A percentile compares a stretch with the other conserved stretches of the same genome.
phyloP scores from a whole-genome alignment of 1,284 basidiomycete species.

The Malassezia restricta region DNA sequence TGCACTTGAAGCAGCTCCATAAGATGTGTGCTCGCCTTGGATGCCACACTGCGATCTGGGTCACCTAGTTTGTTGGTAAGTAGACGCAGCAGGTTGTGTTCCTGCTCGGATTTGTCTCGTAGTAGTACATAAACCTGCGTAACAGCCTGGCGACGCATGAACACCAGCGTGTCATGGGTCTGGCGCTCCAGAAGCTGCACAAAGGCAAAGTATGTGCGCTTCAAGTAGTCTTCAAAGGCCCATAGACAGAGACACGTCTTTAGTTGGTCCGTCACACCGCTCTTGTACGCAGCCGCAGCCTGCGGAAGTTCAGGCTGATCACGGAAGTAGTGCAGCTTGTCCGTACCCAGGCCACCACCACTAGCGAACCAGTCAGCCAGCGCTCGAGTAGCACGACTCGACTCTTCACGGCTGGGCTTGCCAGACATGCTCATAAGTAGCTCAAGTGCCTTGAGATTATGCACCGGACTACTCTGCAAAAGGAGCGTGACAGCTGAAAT shows the following conservation, averaged over 20 bases:
- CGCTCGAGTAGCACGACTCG: slow-evolving; percentile 74
- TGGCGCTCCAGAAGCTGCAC: slow-evolving; percentile 81
- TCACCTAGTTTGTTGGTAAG: slow-evolving; percentile 80
- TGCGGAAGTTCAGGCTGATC: slow-evolving; percentile 63
- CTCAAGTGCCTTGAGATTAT: slow-evolving; percentile 57
- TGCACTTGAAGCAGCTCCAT: slow-evolving; percentile 80
- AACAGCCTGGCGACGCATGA: slow-evolving; percentile 71
- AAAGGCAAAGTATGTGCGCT: slow-evolving; percentile 88
- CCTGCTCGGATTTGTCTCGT: slow-evolving; percentile 84
- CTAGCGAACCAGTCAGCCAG: slow-evolving; percentile 83
- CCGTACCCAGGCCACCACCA: slow-evolving; percentile 61
- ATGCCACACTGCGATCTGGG: slow-evolving; percentile 72
- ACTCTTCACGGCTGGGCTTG: slow-evolving; percentile 81
- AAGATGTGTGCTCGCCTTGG: slow-evolving; percentile 76
- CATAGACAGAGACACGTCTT: slow-evolving; percentile 61
- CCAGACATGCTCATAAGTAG: slow-evolving; percentile 63
- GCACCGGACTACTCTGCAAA: slow-evolving; percentile 77
- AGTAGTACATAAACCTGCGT: slow-evolving; percentile 61
- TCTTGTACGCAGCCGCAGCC: slow-evolving; percentile 50
- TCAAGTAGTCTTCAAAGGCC: slow-evolving; percentile 94
- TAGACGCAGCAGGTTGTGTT: slow-evolving; percentile 81
- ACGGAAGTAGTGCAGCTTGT: slow-evolving; percentile 64
- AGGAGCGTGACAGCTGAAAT: slow-evolving; percentile 83
- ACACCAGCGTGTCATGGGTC: slow-evolving; percentile 73
- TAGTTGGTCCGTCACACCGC: slow-evolving; percentile 15